A percentile compares a stretch with the other conserved stretches of the same genome.
phyloP scores from a whole-genome alignment of 352 stramenopile species.

The Phytophthora tentaculata region DNA sequence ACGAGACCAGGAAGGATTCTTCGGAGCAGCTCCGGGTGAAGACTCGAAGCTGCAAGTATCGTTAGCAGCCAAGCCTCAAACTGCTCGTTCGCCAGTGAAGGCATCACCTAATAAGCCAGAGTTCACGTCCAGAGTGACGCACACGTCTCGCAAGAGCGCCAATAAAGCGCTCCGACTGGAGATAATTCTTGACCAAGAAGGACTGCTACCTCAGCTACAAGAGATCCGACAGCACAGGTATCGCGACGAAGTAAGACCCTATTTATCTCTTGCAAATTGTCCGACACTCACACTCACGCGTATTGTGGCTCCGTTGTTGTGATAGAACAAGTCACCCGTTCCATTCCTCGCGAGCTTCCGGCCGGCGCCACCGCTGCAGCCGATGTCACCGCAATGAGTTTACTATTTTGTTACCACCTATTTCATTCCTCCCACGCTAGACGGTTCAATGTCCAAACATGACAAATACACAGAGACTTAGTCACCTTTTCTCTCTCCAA shows the following conservation, averaged over 20 bases:
- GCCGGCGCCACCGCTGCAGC: constrained; percentile 34
- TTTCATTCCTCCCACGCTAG: constrained; percentile 23
- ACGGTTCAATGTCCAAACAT: background rate
- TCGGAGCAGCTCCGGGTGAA: constrained; percentile 44
- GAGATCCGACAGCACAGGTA: constrained; percentile 63
- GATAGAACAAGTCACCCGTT: constrained; percentile 28
- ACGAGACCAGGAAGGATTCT: constrained; percentile 69
- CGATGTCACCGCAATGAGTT: constrained; percentile 34
- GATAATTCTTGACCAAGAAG: constrained; percentile 66
- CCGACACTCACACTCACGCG: background rate
- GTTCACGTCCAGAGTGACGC: constrained; percentile 45
- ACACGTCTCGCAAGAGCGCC: constrained; percentile 68
- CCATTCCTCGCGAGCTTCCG: constrained; percentile 51
- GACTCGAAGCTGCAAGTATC: constrained; percentile 30
- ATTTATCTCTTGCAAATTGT: background rate
- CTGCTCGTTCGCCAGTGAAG: constrained; percentile 16
- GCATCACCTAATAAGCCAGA: constrained; percentile 14
- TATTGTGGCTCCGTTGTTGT: constrained; percentile 9
- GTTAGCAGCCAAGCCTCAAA: constrained; percentile 15
- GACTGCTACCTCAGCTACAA: constrained; percentile 55
- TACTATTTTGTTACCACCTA: constrained; percentile 4
- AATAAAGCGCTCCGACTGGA: constrained; percentile 66
- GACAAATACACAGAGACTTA: constrained; percentile 17
- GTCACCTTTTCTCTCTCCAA: constrained; percentile 3
- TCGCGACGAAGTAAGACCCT: constrained; percentile 49